Conservation (phyloP, 371 early-diverging fungal genomes). For the Mucor racemosus region DNA sequence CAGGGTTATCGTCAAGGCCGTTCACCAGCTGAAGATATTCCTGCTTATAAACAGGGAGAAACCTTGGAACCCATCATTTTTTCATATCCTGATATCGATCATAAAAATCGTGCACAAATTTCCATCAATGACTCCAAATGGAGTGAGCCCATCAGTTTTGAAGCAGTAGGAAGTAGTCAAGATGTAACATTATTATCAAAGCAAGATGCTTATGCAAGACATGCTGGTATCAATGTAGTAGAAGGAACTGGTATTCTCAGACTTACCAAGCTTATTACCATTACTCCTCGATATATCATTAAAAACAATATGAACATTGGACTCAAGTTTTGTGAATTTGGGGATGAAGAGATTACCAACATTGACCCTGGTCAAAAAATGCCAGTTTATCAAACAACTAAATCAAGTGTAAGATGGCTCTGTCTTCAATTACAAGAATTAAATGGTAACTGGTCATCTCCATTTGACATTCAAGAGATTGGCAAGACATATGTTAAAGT, state of each 20-base stretch:
- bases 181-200: constrained; percentile 60
- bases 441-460: constrained; percentile 73
- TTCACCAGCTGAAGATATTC: constrained; percentile 18
- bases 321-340: constrained; percentile 65
- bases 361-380: constrained; percentile 50
- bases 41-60: constrained; percentile 32
- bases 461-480: constrained; percentile 80
- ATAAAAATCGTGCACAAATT: constrained; percentile 74
- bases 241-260: constrained; percentile 67
- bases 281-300: constrained; percentile 86
- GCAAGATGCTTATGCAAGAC: constrained; percentile 44
- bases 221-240: constrained; percentile 72
- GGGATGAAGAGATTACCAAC: constrained; percentile 16
- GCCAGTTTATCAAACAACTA: constrained; percentile 58
- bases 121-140: constrained; percentile 72
- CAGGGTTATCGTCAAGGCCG: constrained; percentile 29
- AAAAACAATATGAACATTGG: constrained; percentile 70
- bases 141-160: constrained; percentile 83
- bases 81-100: constrained; percentile 76
- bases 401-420: constrained; percentile 54
- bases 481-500: constrained; percentile 85
- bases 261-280: constrained; percentile 74
- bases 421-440: constrained; percentile 52
- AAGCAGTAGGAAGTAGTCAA: constrained; percentile 78
- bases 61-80: constrained; percentile 73